These are phyloP conservation scores for Gossypium davidsonii DNA, from an alignment of 441 rosid genomes.

Conservation along the genomic window DNA sequence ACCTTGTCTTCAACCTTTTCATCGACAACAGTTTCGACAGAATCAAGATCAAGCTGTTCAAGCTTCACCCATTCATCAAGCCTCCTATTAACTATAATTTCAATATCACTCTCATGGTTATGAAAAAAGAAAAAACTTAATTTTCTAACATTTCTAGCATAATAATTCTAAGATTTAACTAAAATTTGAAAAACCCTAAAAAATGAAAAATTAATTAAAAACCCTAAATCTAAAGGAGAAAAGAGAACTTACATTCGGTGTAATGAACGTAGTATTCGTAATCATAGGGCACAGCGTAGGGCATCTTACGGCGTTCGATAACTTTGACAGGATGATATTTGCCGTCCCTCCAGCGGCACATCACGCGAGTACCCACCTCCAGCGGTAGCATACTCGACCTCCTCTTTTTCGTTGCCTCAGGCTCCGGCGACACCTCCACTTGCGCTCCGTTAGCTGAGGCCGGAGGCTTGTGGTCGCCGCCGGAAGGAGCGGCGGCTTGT, in stretches of 20 bases:
- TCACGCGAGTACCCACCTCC: slow-evolving; percentile 92
- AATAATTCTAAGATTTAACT: background rate
- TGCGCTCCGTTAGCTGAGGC: slow-evolving; percentile 16
- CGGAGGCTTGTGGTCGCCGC: slow-evolving; percentile 30
- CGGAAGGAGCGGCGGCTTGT: slow-evolving; percentile 15
- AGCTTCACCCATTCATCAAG: slow-evolving; percentile 99
- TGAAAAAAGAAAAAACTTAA: background rate
- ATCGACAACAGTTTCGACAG: slow-evolving; percentile 90
- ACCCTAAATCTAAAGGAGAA: slow-evolving; percentile 14
- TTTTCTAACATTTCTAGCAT: background rate
- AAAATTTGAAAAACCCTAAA: background rate
- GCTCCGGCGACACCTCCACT: slow-evolving; percentile 30
- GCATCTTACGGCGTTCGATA: slow-evolving; percentile 79
- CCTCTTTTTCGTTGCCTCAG: slow-evolving; percentile 58
- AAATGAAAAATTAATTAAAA: background rate
- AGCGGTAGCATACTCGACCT: slow-evolving; percentile 60
- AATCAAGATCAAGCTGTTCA: slow-evolving; percentile 87
- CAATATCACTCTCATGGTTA: background rate
- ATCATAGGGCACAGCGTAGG: slow-evolving; percentile 47
- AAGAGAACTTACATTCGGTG: slow-evolving; percentile 75
- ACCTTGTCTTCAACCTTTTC: slow-evolving; percentile 99
- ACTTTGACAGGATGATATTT: slow-evolving; percentile 95
- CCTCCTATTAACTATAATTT: slow-evolving; percentile 76
- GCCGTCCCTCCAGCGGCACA: slow-evolving; percentile 97
- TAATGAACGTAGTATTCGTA: slow-evolving; percentile 98